These are phyloP conservation scores for Suillus hirtellus DNA, from an alignment of 768 basidiomycete species.

Conservation along the genomic window DNA sequence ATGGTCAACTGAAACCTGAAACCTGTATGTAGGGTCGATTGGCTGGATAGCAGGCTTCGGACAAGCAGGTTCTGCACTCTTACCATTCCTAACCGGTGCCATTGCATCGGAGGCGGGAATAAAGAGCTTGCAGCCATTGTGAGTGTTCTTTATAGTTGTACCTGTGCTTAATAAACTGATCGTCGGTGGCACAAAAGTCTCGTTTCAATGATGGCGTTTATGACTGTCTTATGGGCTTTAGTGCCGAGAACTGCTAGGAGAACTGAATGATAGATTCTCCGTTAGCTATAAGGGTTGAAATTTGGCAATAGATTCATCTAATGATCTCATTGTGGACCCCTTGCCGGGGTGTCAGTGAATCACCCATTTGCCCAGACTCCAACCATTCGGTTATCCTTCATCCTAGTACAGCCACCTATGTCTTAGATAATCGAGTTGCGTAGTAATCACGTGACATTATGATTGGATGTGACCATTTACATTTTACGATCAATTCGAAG, in stretches of 20 bases:
- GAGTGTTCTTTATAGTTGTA: constrained; percentile 20
- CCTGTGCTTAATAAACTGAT: background rate
- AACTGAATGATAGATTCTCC: background rate
- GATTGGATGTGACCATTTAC: too few relatives aligned
- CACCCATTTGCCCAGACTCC: too few relatives aligned
- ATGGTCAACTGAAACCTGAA: constrained; percentile 37
- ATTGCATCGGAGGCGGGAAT: constrained; percentile 45
- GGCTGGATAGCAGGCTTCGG: constrained; percentile 58
- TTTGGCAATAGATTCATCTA: background rate
- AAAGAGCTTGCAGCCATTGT: constrained; percentile 50
- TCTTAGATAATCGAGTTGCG: too few relatives aligned
- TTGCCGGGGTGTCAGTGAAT: background rate
- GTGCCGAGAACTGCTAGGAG: constrained; percentile 33
- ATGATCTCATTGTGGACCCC: background rate
- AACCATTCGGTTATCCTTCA: too few relatives aligned
- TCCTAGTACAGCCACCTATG: too few relatives aligned
- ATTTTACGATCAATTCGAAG: too few relatives aligned
- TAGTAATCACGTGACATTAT: too few relatives aligned
- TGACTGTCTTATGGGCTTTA: constrained; percentile 43
- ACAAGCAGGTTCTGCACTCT: constrained; percentile 48
- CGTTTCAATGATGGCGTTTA: constrained; percentile 44
- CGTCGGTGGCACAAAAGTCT: constrained; percentile 15
- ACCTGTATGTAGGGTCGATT: constrained; percentile 27
- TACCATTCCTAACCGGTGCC: constrained; percentile 53
- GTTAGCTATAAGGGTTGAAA: background rate